A percentile compares a stretch with the other conserved stretches of the same genome.
Conservation (phyloP, 192 early-diverging fungal genomes). For the Backusella liffmaniae region DNA sequence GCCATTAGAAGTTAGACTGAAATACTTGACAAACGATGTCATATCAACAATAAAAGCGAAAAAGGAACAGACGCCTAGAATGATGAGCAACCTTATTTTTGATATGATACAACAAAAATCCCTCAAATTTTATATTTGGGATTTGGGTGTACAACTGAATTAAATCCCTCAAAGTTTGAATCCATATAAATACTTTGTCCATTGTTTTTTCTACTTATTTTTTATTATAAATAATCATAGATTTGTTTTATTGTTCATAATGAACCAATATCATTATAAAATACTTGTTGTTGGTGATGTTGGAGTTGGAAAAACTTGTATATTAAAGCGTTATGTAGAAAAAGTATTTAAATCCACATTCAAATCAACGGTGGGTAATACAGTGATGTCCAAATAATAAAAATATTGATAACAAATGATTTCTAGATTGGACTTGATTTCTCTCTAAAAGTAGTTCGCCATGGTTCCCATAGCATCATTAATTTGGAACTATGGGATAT, state of each 20-base stretch:
- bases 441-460: conserved; percentile 56
- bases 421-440: conserved; percentile 63
- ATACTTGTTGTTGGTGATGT: conserved; percentile 59
- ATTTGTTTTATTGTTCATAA: background rate
- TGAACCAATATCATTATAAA: conserved; percentile 58
- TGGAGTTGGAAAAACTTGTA: conserved; percentile 61
- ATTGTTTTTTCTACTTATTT: too few relatives aligned
- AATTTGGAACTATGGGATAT: conserved; percentile 64
- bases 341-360: conserved; percentile 53
- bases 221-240: too few relatives aligned
- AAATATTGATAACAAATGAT: background rate
- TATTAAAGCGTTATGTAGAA: conserved; percentile 60
- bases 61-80: too few relatives aligned
- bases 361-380: conserved; percentile 52
- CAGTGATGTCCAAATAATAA: background rate
- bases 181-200: too few relatives aligned
- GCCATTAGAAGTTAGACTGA: too few relatives aligned
- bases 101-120: too few relatives aligned
- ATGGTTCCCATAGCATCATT: conserved; percentile 49
- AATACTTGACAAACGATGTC: too few relatives aligned
- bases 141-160: too few relatives aligned
- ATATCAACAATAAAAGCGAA: too few relatives aligned
- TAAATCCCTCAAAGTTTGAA: too few relatives aligned
- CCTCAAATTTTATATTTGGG: too few relatives aligned
- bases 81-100: too few relatives aligned